Evolutionary conservation across 2,329 filamentous ascomycete species (phyloP), one percentile per base, ranked within the genome.

Genomic region (Ilyonectria sp.): DNA sequence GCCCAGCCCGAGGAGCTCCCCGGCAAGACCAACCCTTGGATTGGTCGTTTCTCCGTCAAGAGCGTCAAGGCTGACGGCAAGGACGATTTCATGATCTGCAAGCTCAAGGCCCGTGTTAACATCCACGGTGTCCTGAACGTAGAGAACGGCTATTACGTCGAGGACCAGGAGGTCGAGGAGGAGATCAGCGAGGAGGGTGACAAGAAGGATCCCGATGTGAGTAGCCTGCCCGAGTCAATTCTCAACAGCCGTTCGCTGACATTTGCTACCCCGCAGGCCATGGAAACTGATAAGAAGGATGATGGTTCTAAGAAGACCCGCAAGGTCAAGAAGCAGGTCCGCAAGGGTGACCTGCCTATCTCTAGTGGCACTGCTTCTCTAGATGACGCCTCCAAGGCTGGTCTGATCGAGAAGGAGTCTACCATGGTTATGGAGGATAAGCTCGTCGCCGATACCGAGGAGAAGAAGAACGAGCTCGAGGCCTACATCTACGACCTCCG

Each of bases 391-490:
- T 80, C 85, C 79, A 95, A 93, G 87, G 85, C 90, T 69, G 78
- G 86, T n/a, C 86, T 91, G 72, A 83, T 87, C 57, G 96, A 99
- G 88, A 91, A 92, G 82, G 96, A 99, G 85, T 88, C 91, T 74
- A 81, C 91, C 76, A 98, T 99, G 96, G 90, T 94, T 75, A 95
- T 97, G 90, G 94, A 98, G 83, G 96, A 99, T 86, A 99, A 98
- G 89, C 92, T 98, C 65, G 95, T 99, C 63, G 94, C 93, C 75
- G 96, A 98, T 82, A 99, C 96, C 43, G 96, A 98, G 81, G 94
- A 98, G 87, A 97, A 97, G 91, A 99, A 98, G 94, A 99, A 99
- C 86, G 95, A 98, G 85, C 93, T 99, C 60, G 96, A 99, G 88
- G 91, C 94, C 26, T 97, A 92, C 85, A 98, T 98, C 84, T 99